A percentile compares a stretch with the other conserved stretches of the same genome.
Evolutionary conservation across 257 asterid species (phyloP).

Genomic region (Petrea volubilis): DNA sequence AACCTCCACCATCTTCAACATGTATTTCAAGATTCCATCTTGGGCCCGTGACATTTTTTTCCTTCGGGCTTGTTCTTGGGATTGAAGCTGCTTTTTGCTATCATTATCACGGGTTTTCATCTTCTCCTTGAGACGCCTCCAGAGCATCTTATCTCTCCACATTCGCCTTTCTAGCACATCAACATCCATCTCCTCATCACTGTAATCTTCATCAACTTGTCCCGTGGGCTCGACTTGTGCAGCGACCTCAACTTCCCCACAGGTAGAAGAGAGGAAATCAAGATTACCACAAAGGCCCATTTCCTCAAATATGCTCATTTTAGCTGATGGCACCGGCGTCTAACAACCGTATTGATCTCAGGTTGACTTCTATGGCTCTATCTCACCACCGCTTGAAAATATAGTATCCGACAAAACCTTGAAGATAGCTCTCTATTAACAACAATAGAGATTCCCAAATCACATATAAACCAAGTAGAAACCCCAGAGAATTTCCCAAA

Average conservation of each 20-base stretch:
- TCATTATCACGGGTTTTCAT: conserved; percentile 35
- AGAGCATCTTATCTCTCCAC: conserved; percentile 46
- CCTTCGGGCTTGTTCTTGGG: conserved; percentile 59
- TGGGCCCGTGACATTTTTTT: conserved; percentile 67
- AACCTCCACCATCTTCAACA: conserved; percentile 62
- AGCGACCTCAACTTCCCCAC: conserved; percentile 25
- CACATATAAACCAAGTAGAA: neutral
- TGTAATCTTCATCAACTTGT: conserved; percentile 36
- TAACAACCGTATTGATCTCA: neutral
- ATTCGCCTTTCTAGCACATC: conserved; percentile 46
- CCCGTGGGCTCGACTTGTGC: conserved; percentile 23
- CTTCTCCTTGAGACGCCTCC: conserved; percentile 43
- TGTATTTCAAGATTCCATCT: conserved; percentile 59
- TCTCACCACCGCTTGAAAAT: neutral
- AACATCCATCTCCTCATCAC: conserved; percentile 51
- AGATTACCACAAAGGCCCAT: conserved; percentile 39
- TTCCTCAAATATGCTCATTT: conserved; percentile 43
- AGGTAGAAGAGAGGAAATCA: conserved; percentile 22
- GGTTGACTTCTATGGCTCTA: neutral
- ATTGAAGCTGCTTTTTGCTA: conserved; percentile 24
- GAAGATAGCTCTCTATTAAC: neutral
- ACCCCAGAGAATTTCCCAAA: neutral
- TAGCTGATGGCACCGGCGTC: neutral
- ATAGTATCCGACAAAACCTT: neutral
- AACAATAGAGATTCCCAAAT: neutral